Base-by-base conservation (phyloP, 225 moss, liverwort and hornwort species). In the Physcomitrium patens region DNA sequence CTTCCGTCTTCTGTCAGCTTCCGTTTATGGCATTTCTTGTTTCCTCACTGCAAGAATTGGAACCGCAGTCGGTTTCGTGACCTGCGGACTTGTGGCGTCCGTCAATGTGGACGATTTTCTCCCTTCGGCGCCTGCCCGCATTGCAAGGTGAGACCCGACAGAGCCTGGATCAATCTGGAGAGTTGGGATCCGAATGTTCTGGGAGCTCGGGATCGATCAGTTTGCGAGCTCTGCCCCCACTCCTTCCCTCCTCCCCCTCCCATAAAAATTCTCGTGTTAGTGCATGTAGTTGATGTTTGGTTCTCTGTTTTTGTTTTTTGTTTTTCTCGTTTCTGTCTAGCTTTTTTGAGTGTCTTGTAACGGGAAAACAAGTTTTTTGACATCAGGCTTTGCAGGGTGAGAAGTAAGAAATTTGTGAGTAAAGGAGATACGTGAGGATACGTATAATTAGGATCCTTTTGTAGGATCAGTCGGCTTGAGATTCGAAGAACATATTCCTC, bases 291-390 rank as follows among this genome's bases (percentile, higher is more conserved):
- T 37, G 31, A 4, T 31, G 31, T 31, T 31, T 2, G 2, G 2
- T 31, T 31, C 5, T 31, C 5, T 31, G 2, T 31, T 5, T 31
- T 31, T 31, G 2, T 31, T 37, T 37, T 7, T 37, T 37, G 2
- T 37, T 7, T 37, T 37, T 37, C 5, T 4, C 7, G 7, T 37
- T 37, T 1, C 31, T 37, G 31, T 7, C 0, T 14, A 7, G 10
- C 22, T 10, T 16, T 55, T 3, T 11, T n/a, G 24, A 54, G 54
- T 14, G 43, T 56, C 48, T 31, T 27, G 45, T 27, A 20, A 7
- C 24, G 44, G 8, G 22, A 27, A 79, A 55, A 71, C 71, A 56
- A 71, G 75, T 79, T 62, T 55, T 49, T 11, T 12, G 11, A 2
- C 12, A 9, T 48, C 48, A 48, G 71, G 55, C 42, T 60, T 8